Base-by-base conservation (phyloP, 768 basidiomycete species). In the Russula earlei region DNA sequence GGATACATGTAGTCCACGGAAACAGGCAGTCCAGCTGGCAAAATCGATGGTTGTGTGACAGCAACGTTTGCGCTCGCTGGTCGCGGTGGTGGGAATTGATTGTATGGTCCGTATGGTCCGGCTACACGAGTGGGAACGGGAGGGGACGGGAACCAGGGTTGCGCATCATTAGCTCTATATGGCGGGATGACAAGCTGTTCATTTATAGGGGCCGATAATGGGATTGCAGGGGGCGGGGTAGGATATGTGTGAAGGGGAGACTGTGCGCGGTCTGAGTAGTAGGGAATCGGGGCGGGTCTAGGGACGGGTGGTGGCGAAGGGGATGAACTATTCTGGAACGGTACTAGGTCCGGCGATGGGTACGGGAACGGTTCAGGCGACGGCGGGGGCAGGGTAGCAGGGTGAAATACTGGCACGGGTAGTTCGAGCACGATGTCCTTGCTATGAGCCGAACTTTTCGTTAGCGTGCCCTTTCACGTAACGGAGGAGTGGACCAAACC, bases 381-480 rank as follows among this genome's bases (percentile, higher is more conserved):
- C 36, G 67, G 60, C 19, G 71, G 68, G n/a, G 83, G 79, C 9
- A 82, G 63, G 6, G 82, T 80, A n/a, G 71, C 67, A 1, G 85
- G 83, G 66, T 89, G 85, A 22, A 81, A 72, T 20, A 88, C 74
- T 22, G 73, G 74, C 0, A 88, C 75, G 10, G 85, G 85, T 10
- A 91, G 70, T 45, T 79, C 75, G 0, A 90, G 67, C 27, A 77
- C 62, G 24, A 87, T 76, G 65, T 90, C 86, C 67, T 87, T 88
- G 63, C 89, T 91, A 62, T 9, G 17, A 14, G 48, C 12, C 37
- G 46, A 31, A 27, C 11, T 19, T 58, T 59, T 50, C 47, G 10
- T 60, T 14, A 56, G 20, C 5, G 36, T 48, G 38, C 38, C 0
- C 2, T 48, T 19, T 4, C 40, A 19, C 19, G 44, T 44, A 52